Evolutionary conservation across 202 grass and related monocot species (phyloP), one percentile per base, ranked within the genome.

Genomic region (Miscanthus sacchariflorus): DNA sequence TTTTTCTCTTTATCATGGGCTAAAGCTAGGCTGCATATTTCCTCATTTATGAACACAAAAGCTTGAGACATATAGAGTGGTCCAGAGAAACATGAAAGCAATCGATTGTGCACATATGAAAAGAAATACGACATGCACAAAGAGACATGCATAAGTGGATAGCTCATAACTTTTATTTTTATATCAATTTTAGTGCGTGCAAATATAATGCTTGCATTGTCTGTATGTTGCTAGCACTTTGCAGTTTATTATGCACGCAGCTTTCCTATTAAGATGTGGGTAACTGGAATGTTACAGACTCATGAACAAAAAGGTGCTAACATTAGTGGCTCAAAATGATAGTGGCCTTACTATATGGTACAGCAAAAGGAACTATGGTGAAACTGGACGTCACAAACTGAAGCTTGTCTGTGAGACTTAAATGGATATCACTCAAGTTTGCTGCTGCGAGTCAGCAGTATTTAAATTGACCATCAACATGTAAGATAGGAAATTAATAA

Each of bases 91-190:
- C 23, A 56, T 6, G 5, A 45, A 68, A 74, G 8, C 21, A 74
- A 28, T 67, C 59, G 9, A 79, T 79, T 72, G 84, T 59, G 21
- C 19, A 18, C 69, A 52, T 9, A 54, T 45, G 12, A 43, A 68
- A 70, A 7, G 24, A 9, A 39, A 80, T 28, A 91, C 45, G 90
- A 88, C 90, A 82, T 58, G 45, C 82, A 67, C 78, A 88, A 91
- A 81, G 5, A 82, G 90, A 91, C 90, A 85, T 3, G 0, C 17
- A 85, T 7, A 85, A 56, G 44, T 52, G 33, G 33, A 13, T 78
- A 45, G 28, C 21, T 40, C 19, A 13, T 48, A n/a, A 91, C 72
- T 91, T 91, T 89, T 38, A 81, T 43, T 66, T 73, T 82, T 43
- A 83, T 43, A 83, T 40, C 23, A n/a, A 54, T 11, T 76, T 84